A percentile compares a stretch with the other conserved stretches of the same genome.
Conservation (phyloP, 176 grass and related monocot genomes). For the Carex cristatella region DNA sequence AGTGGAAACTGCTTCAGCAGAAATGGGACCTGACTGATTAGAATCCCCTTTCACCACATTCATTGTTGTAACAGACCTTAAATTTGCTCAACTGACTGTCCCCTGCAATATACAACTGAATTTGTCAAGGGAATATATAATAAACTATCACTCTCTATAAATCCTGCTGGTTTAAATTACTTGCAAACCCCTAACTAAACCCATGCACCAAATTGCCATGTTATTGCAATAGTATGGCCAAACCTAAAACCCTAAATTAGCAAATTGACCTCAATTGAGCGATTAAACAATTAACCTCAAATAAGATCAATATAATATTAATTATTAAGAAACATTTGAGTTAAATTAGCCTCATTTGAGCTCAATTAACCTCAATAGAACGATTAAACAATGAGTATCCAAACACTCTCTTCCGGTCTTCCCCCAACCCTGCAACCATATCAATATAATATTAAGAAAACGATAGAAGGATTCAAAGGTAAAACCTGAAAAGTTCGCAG, state of each 20-base stretch:
- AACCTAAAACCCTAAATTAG: constrained; percentile 9
- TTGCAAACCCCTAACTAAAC: background rate
- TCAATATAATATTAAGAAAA: no score
- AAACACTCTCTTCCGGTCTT: no score
- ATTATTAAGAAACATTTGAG: background rate
- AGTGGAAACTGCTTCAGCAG: constrained; percentile 32
- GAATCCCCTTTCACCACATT: constrained; percentile 14
- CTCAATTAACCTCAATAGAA: constrained; percentile 20
- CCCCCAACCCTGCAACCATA: background rate
- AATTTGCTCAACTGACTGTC: constrained; percentile 21
- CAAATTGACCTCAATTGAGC: background rate
- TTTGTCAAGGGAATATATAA: background rate
- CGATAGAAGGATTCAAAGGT: no score
- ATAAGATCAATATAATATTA: no score
- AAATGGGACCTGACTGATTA: constrained; percentile 21
- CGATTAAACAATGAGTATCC: constrained; percentile 11
- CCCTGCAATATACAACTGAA: constrained; percentile 21
- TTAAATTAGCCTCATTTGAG: background rate
- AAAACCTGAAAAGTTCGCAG: no score
- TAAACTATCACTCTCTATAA: background rate
- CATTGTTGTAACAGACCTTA: constrained; percentile 33
- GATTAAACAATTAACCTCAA: background rate
- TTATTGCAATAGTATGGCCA: background rate
- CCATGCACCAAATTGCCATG: background rate
- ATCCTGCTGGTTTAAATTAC: background rate